Evolutionary conservation across 2,329 filamentous ascomycete genomes (phyloP), one percentile per base, ranked within the genome.

Genomic region (Septoria petroselini): DNA sequence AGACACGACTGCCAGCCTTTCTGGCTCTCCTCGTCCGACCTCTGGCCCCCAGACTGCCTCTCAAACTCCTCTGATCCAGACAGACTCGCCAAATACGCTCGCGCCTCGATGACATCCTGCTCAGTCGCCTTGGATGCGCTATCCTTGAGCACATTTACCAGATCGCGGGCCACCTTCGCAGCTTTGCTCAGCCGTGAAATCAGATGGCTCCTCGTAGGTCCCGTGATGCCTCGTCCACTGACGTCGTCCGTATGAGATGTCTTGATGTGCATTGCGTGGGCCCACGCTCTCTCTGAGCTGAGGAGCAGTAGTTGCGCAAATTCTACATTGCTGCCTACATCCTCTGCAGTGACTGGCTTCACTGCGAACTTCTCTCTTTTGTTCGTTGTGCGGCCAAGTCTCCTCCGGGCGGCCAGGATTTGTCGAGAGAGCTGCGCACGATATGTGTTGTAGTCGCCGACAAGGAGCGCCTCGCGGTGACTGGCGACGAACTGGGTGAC

Each of bases 261-360:
- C 71, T 95, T 96, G 79, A 96, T 89, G 66, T 86, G 83, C 90
- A 97, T 94, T 50, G 91, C 91, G 69, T 95, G 85, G 30, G 93
- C 91, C 88, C 90, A 97, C 43, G 91, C 88, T 57, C 93, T 82
- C 73, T 98, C 93, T 53, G 91, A 84, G 31, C 83, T 87, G 64
- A 96, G 82, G 49, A 98, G 78, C 25, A 91, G 76, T n/a, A 96
- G 76, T 59, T 86, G 78, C 41, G 84, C 80, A 62, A 82, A 96
- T 86, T 88, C 87, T 69, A 82, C 76, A 70, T 90, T 88, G 56
- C 78, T 76, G 29, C 77, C 80, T 62, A 97, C 78, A 65, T 95
- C 82, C 59, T 86, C 82, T 21, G 88, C 78, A 2, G 86, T 89
- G 52, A 95, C 74, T 12, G 79, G 73, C 68, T 86, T 90, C 60